Base-by-base conservation (phyloP, 1,284 basidiomycete species). In the Meripilus lineatus region DNA sequence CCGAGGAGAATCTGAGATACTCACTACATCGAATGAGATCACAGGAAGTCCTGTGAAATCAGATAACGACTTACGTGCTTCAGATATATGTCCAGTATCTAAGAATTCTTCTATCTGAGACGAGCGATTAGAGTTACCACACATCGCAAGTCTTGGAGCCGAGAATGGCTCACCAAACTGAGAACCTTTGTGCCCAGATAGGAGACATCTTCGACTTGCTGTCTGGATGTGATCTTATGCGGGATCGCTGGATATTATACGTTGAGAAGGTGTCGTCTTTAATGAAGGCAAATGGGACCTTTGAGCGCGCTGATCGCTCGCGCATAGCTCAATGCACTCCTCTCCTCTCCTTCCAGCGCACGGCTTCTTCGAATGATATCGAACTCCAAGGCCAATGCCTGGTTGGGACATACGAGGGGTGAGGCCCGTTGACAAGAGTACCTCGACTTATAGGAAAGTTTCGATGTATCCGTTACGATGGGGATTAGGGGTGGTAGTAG, bases 251-350 rank as follows among this genome's bases (percentile, higher is more conserved):
- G 10, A 10, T 15, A 24, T 15, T 32, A 11, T 3, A 21, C 3
- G 8, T 22, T 13, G 23, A 10, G 43, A 26, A 28, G 15, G 25
- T 34, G 30, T 15, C 3, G 22, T 34, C 32, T 14, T 23, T 5
- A 22, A 34, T 24, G 17, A 17, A 22, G 15, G 36, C 7, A 25
- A 17, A 18, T 24, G 14, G 54, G 36, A 79, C 84, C 76, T 72
- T 87, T 86, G 49, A 87, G 67, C 1, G 82, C 79, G n/a, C 78
- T 71, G 48, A 85, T 77, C 1, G 81, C 77, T 34, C 82, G 70
- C 36, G 77, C 70, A 51, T 89, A 89, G 50, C 77, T 80, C 39
- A 89, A 61, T 37, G 78, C 77, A 53, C 81, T 86, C 25, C 76
- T 65, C 8, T 70, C 68, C 45, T 84, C 74, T 4, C 81, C 79